Conservation (phyloP, 2,329 filamentous ascomycete species). For the Colletotrichum simmondsii region DNA sequence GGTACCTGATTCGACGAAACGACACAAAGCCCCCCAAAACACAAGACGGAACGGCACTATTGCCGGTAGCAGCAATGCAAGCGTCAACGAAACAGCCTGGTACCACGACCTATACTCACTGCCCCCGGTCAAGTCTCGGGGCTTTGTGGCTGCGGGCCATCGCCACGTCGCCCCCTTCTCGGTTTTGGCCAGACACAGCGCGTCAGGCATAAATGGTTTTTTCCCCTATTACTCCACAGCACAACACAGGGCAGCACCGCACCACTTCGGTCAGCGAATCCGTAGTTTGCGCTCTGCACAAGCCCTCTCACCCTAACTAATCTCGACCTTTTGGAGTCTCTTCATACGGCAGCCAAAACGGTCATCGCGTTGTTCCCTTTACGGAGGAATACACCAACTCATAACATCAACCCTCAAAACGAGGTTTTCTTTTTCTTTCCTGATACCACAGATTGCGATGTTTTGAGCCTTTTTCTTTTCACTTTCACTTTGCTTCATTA, state of each 20-base stretch:
- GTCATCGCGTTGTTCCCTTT: neutral
- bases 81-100: conserved; percentile 3
- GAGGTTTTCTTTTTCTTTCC: neutral
- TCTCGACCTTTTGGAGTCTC: neutral
- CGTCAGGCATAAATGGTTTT: neutral
- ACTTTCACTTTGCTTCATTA: neutral
- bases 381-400: neutral
- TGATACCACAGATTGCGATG: neutral
- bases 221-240: neutral
- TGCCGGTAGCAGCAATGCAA: conserved; percentile 15
- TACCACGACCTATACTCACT: neutral
- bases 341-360: neutral
- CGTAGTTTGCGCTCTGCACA: neutral
- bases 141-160: conserved; percentile 14
- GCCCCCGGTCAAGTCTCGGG: neutral
- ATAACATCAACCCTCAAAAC: neutral
- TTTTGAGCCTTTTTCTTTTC: neutral
- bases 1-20: conserved; percentile 14
- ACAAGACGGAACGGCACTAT: conserved; percentile 15
- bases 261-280: neutral
- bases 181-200: neutral
- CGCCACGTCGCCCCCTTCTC: conserved; percentile 18
- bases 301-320: neutral
- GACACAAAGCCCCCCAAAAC: neutral
- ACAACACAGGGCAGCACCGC: neutral